phyloP scores from a whole-genome alignment of 75 land plant genomes.

The Selaginella moellendorffii region DNA sequence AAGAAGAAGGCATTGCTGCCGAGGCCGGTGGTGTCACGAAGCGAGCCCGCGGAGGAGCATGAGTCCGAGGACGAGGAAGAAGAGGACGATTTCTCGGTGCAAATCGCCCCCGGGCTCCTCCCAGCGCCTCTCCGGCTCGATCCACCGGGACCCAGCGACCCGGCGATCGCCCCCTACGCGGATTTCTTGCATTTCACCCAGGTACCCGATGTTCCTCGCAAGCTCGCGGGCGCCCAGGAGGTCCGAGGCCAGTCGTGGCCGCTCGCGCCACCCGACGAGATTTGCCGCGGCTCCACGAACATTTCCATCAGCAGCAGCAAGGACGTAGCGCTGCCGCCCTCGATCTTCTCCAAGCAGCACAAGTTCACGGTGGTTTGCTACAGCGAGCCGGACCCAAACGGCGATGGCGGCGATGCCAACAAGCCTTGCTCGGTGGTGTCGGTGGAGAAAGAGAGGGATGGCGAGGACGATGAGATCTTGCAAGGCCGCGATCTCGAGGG shows the following conservation, averaged over 20 bases:
- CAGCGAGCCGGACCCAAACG: neutral
- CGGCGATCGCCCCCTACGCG: neutral
- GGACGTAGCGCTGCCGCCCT: no score
- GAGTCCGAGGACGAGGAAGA: no score
- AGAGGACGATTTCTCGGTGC: no score
- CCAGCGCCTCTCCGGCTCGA: neutral
- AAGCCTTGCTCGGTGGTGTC: no score
- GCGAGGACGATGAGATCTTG: no score
- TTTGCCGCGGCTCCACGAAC: neutral
- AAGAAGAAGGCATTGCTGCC: no score
- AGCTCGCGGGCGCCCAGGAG: neutral
- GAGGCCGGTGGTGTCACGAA: no score
- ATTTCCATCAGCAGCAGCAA: neutral
- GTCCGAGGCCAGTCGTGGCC: neutral
- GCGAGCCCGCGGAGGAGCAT: no score
- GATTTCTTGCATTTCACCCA: neutral
- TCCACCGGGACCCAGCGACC: neutral
- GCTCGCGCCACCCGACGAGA: neutral
- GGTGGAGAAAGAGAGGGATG: no score
- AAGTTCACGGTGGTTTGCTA: neutral
- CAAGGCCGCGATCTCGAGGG: no score
- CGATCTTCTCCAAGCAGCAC: neutral
- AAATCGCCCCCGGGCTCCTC: neutral
- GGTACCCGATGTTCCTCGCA: neutral
- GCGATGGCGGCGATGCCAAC: no score